A percentile compares a stretch with the other conserved stretches of the same genome.
phyloP scores from a whole-genome alignment of 768 basidiomycete species.

The Tubosaeta sp. region DNA sequence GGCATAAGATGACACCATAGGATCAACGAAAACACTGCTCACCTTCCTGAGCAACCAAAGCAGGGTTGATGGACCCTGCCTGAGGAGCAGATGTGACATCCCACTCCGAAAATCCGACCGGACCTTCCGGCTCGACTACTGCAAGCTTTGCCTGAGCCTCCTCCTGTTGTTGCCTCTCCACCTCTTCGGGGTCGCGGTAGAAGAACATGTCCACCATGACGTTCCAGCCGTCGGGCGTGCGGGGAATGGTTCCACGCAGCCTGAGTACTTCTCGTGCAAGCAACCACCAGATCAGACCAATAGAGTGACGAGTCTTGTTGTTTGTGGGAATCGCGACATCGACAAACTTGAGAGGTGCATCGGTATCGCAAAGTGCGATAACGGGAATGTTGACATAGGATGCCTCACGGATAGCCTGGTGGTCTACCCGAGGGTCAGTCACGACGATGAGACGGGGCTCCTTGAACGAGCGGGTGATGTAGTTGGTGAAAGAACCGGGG shows the following conservation, averaged over 20 bases:
- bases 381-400: constrained; percentile 99
- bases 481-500: constrained; percentile 98
- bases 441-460: constrained; percentile 98
- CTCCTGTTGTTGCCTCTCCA: constrained; percentile 96
- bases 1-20: constrained; percentile 1
- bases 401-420: constrained; percentile 99
- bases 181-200: constrained; percentile 99
- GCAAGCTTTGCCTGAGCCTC: constrained; percentile 80
- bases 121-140: constrained; percentile 55
- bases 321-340: constrained; percentile 98
- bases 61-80: constrained; percentile 74
- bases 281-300: constrained; percentile 97
- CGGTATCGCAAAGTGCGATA: constrained; percentile 98
- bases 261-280: constrained; percentile 97
- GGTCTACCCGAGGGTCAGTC: constrained; percentile 98
- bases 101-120: constrained; percentile 61
- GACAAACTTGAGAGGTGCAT: constrained; percentile 95
- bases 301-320: constrained; percentile 98
- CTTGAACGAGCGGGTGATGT: constrained; percentile 99
- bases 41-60: constrained; percentile 61
- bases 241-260: constrained; percentile 88
- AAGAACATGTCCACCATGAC: constrained; percentile 99
- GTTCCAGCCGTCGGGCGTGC: constrained; percentile 91
- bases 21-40: constrained; percentile 12
- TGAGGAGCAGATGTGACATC: constrained; percentile 65